Base-by-base conservation (phyloP, 352 stramenopile species). In the Pythium insidiosum region DNA sequence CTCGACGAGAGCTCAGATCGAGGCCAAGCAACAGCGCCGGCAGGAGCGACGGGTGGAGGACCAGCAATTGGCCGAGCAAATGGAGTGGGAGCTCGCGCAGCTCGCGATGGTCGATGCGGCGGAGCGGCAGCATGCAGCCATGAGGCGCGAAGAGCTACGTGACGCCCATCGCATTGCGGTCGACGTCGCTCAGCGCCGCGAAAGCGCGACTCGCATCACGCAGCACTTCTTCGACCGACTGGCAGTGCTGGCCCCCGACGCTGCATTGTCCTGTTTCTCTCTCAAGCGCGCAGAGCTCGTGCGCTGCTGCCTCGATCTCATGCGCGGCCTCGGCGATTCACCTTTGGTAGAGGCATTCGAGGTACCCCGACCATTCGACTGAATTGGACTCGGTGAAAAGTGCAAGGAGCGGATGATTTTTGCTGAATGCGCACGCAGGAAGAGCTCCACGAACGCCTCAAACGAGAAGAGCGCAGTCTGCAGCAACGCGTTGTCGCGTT, bases 141-240 rank as follows among this genome's bases (percentile, higher is more conserved):
- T 43, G 35, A 22, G 63, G 37, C 23, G 45, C 6, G 31, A 39
- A 11, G 34, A 57, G 4, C 24, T 68, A 13, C 46, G 48, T 2
- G 61, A 71, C 5, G 44, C 50, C 1, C 38, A 73, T 7, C 11
- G 40, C 21, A 43, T 43, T 23, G 37, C 43, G n/a, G 40, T 71
- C 16, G 63, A 84, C 23, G 36, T 66, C 5, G 43, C 52, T 36
- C 62, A 53, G n/a, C 47, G 61, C 10, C 62, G 56, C 2, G 41
- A 54, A 16, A 54, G 42, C 6, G 55, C 67, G 11, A 34, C 48
- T 4, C 38, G 58, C 6, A 68, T 73, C 11, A 39, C 49, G 4
- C 59, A 56, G 23, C 58, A 61, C 20, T 81, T 84, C 44, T 67
- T 79, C 23, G 66, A 84, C 37, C 60, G 50, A 7, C 52, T 81